Evolutionary conservation across 345 rosid species (phyloP).

Genomic region (Capsella bursapastoris): DNA sequence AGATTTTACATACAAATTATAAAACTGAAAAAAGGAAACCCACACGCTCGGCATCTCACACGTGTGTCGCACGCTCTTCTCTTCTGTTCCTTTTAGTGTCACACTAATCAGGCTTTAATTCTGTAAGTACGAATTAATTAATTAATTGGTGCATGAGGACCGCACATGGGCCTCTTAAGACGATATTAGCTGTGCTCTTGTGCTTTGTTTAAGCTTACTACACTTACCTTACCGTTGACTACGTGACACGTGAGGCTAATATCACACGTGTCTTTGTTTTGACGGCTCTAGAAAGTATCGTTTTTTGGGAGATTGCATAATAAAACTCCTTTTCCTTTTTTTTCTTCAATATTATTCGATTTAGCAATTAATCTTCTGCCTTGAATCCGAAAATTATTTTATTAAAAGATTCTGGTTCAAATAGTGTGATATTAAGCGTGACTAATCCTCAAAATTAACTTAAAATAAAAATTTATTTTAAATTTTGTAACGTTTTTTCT

Average conservation of each 20-base stretch:
- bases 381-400: too few relatives aligned
- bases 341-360: background rate
- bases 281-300: constrained; percentile 34
- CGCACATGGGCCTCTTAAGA: constrained; percentile 16
- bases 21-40: constrained; percentile 3
- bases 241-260: constrained; percentile 35
- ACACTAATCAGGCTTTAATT: constrained; percentile 23
- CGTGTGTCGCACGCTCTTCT: constrained; percentile 22
- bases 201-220: background rate
- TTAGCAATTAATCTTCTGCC: background rate
- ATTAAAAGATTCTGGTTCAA: too few relatives aligned
- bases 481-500: too few relatives aligned
- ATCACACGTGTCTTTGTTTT: constrained; percentile 32
- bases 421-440: too few relatives aligned
- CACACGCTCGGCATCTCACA: constrained; percentile 37
- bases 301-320: constrained; percentile 1
- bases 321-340: background rate
- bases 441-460: too few relatives aligned
- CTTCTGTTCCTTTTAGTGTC: background rate
- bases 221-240: constrained; percentile 37
- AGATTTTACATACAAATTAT: background rate
- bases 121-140: constrained; percentile 19
- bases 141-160: constrained; percentile 22
- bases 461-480: too few relatives aligned
- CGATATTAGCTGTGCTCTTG: constrained; percentile 2